Evolutionary conservation across 2,329 filamentous ascomycete genomes (phyloP), one percentile per base, ranked within the genome.

Genomic region (Arthroderma uncinatum): DNA sequence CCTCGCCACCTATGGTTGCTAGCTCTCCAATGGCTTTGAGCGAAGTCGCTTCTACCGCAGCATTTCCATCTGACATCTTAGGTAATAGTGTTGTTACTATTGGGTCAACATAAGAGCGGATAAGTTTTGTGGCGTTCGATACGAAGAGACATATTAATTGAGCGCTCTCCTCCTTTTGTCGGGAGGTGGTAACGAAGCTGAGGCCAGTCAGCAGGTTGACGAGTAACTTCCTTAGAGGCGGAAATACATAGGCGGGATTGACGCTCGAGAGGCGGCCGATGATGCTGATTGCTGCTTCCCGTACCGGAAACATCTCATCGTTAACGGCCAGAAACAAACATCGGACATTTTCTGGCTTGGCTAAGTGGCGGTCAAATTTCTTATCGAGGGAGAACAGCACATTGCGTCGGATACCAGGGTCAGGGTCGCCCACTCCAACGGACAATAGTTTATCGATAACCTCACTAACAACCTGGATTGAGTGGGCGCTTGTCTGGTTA

Each of bases 191-290:
- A 5, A 93, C 94, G 66, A 96, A 97, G 65, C 95, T 91, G 21
- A 98, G 85, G 66, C 96, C 92, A 0, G 93, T 98, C 60, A 98
- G 80, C 71, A 98, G 85, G 71, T 98, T 94, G 58, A 98, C 91
- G 25, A 98, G 82, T 4, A 94, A 87, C 72, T 98, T 98, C 61
- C 93, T 86, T 39, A 98, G 73, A 0, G 93, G 94, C 1, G 94
- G 93, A 66, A 98, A 95, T 63, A 98, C 91, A 71, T 98, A 98
- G 58, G 94, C 94, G 0, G 93, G 94, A 63, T 98, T 98, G 62
- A 90, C 85, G 55, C 83, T 82, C 0, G 93, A 94, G 57, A 99
- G 77, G 10, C 94, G 89, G 33, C 93, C 94, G 65, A 98, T 95
- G 62, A 98, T 96, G 16, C 89, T 86, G 66, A 99, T 96, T 7